A percentile compares a stretch with the other conserved stretches of the same genome.
Evolutionary conservation across 2,329 filamentous ascomycete species (phyloP).

Genomic region (Ophiostoma ulmi): DNA sequence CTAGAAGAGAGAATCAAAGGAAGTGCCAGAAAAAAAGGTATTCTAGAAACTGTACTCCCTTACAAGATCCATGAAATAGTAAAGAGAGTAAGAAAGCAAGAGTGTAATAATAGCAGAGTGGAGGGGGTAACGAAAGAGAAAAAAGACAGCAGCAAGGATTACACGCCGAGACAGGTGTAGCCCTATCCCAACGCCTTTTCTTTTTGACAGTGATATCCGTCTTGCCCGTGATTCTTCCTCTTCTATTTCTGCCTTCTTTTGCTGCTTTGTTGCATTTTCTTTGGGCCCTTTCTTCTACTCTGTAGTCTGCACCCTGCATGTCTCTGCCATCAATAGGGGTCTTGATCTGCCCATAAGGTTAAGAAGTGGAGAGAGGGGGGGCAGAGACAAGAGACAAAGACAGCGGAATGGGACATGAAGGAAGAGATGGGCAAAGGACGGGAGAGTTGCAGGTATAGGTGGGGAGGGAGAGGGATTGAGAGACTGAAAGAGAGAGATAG

Average conservation of each 20-base stretch:
- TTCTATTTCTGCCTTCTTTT: not conserved
- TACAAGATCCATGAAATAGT: not conserved
- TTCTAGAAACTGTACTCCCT: slow-evolving; percentile 8
- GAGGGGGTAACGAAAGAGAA: not conserved
- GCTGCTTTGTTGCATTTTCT: not conserved
- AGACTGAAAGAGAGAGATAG: not conserved
- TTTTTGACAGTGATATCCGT: slow-evolving; percentile 11
- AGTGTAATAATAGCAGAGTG: not conserved
- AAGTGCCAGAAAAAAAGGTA: not conserved
- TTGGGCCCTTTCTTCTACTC: not conserved
- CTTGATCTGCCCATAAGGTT: slow-evolving; percentile 20
- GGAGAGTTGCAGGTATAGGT: slow-evolving; percentile 14
- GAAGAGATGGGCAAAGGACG: slow-evolving; percentile 10
- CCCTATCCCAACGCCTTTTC: slow-evolving; percentile 20
- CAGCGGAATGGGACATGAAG: slow-evolving; percentile 10
- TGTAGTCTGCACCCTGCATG: not conserved
- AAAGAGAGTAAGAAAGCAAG: not conserved
- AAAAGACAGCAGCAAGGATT: slow-evolving; percentile 11
- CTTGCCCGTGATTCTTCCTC: not conserved
- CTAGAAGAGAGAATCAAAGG: not conserved
- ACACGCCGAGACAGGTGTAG: slow-evolving; percentile 24
- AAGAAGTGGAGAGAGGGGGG: slow-evolving; percentile 23
- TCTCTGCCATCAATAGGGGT: slow-evolving; percentile 6
- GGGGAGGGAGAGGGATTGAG: slow-evolving; percentile 7
- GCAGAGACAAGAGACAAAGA: slow-evolving; percentile 12